phyloP scores from a whole-genome alignment of 352 stramenopile genomes.

The Phytophthora colocasiae region DNA sequence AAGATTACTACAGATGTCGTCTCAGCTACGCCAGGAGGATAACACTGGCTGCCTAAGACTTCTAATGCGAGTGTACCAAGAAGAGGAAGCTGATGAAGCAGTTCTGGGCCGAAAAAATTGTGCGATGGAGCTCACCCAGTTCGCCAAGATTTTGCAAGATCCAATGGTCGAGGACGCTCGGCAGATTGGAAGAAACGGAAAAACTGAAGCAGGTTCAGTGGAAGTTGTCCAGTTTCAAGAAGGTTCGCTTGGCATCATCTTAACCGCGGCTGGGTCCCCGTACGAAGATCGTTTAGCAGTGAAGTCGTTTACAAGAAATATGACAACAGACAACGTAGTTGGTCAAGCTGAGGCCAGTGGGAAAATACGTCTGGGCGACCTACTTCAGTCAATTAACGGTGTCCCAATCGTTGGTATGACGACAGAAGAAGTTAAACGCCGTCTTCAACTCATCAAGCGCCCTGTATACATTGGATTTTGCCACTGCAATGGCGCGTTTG shows the following conservation, averaged over 20 bases:
- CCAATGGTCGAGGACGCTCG: conserved; percentile 52
- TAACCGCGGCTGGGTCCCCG: conserved; percentile 56
- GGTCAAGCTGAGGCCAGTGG: conserved; percentile 73
- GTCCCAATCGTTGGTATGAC: conserved; percentile 72
- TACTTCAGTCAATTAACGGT: conserved; percentile 86
- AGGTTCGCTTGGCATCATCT: conserved; percentile 74
- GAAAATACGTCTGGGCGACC: conserved; percentile 65
- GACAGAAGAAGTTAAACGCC: conserved; percentile 82
- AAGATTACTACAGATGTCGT: conserved; percentile 63
- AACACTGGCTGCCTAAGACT: conserved; percentile 77
- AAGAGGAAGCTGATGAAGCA: conserved; percentile 18
- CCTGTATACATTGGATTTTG: conserved; percentile 81
- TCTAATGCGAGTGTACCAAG: conserved; percentile 69
- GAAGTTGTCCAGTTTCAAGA: conserved; percentile 69
- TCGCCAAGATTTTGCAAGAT: conserved; percentile 67
- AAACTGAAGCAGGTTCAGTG: conserved; percentile 19
- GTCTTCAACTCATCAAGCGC: conserved; percentile 72
- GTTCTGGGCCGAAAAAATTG: conserved; percentile 17
- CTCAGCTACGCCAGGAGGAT: conserved; percentile 58
- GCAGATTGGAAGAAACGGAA: background rate
- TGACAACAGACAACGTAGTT: conserved; percentile 30
- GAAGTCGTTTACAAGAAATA: conserved; percentile 74
- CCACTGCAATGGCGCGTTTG: conserved; percentile 36
- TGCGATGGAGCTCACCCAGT: conserved; percentile 45
- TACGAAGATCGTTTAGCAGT: conserved; percentile 70